phyloP scores from a whole-genome alignment of 2,329 filamentous ascomycete species.

The Monilinia polystroma region DNA sequence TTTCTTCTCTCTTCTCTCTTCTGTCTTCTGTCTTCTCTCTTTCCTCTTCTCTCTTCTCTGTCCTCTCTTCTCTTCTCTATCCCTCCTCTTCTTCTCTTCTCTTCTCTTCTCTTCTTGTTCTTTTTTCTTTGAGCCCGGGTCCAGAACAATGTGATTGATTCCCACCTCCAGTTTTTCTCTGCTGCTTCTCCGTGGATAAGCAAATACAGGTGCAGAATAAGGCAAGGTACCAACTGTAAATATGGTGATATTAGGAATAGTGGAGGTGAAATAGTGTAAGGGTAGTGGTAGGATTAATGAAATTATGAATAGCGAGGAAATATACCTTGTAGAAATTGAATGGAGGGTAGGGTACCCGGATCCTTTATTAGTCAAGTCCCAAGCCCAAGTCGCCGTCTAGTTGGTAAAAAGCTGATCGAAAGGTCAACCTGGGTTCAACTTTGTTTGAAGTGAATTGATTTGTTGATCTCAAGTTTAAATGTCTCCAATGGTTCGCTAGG shows the following conservation, averaged over 20 bases:
- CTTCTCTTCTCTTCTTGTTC: background rate
- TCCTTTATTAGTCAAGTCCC: background rate
- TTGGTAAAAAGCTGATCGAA: background rate
- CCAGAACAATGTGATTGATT: constrained; percentile 3
- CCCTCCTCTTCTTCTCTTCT: background rate
- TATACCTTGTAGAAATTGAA: background rate
- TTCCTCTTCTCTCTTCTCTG: background rate
- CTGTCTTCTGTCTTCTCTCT: background rate
- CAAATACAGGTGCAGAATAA: constrained; percentile 8
- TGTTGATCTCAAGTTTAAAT: constrained; percentile 1
- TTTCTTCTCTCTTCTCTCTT: background rate
- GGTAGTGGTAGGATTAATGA: constrained; percentile 3
- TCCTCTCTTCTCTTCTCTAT: too few species aligned
- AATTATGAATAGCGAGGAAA: background rate
- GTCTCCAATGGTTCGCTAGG: background rate
- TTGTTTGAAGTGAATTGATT: constrained; percentile 2
- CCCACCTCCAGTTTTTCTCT: constrained; percentile 2
- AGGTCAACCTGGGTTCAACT: background rate
- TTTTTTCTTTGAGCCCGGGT: background rate
- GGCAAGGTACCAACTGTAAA: constrained; percentile 18
- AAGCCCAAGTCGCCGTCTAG: background rate
- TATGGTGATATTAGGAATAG: constrained; percentile 3
- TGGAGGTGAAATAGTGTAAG: background rate
- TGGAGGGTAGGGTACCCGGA: too few species aligned
- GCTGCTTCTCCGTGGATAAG: constrained; percentile 10